phyloP scores from a whole-genome alignment of 768 basidiomycete genomes.

The Inosperma sp. region DNA sequence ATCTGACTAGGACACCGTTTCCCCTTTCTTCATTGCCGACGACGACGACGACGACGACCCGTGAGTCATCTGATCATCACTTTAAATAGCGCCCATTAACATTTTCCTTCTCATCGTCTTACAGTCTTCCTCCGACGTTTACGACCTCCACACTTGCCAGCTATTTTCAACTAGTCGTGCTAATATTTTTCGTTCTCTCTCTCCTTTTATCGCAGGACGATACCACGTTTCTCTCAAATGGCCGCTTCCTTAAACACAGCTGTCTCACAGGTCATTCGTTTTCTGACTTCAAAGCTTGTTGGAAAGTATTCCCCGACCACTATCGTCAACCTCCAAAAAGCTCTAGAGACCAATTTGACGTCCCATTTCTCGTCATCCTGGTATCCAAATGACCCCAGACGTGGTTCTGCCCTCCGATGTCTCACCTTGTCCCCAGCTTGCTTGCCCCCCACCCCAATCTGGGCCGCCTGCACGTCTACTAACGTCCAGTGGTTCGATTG shows the following conservation, averaged over 20 bases:
- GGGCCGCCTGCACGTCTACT: conserved; percentile 63
- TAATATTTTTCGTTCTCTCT: conserved; percentile 34
- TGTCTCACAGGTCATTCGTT: conserved; percentile 69
- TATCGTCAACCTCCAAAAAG: conserved; percentile 63
- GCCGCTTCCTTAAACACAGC: conserved; percentile 54
- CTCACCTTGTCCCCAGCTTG: conserved; percentile 66
- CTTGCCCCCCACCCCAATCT: conserved; percentile 66
- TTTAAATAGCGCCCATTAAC: background rate
- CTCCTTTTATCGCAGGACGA: conserved; percentile 60
- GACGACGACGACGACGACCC: conserved; percentile 2
- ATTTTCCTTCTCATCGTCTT: background rate
- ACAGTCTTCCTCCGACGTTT: conserved; percentile 15
- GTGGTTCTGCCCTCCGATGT: conserved; percentile 69
- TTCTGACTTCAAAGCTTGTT: conserved; percentile 64
- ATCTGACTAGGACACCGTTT: conserved; percentile 29
- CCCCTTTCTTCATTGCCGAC: conserved; percentile 19
- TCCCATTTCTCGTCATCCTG: conserved; percentile 66
- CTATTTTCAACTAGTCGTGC: conserved; percentile 22
- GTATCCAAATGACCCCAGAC: conserved; percentile 57
- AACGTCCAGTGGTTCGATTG: conserved; percentile 80
- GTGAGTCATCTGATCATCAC: conserved; percentile 6
- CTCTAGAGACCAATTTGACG: conserved; percentile 70
- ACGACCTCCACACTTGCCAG: conserved; percentile 4
- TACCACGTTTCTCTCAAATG: conserved; percentile 36
- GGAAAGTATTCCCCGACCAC: conserved; percentile 53